phyloP scores from a whole-genome alignment of 306 rosid species.

The Ceratonia siliqua region DNA sequence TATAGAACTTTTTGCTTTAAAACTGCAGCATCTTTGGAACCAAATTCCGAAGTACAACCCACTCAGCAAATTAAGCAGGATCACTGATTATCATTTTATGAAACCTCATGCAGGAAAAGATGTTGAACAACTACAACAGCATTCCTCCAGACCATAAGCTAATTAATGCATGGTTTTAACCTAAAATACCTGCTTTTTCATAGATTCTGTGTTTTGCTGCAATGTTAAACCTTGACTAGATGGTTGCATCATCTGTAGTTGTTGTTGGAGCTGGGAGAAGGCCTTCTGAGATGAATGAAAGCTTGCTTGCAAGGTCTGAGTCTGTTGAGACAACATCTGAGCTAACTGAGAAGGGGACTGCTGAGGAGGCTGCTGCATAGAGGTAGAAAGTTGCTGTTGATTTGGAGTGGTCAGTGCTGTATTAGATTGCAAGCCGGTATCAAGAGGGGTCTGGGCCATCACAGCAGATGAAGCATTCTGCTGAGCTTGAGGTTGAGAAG shows the following conservation, averaged over 20 bases:
- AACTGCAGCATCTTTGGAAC: conserved; percentile 12
- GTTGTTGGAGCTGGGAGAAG: conserved; percentile 92
- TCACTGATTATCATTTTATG: not conserved
- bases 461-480: conserved; percentile 53
- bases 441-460: conserved; percentile 49
- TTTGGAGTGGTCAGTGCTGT: conserved; percentile 41
- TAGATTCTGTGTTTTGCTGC: conserved; percentile 67
- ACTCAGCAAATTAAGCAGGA: conserved; percentile 3
- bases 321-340: conserved; percentile 91
- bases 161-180: not conserved
- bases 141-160: not conserved
- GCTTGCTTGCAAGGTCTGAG: conserved; percentile 88
- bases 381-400: conserved; percentile 55
- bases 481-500: conserved; percentile 68
- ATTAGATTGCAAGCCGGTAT: conserved; percentile 50
- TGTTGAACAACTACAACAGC: not conserved
- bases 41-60: not conserved
- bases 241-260: conserved; percentile 85
- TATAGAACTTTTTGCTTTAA: not conserved
- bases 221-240: conserved; percentile 59
- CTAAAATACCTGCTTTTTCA: conserved; percentile 66
- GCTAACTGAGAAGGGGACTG: conserved; percentile 87
- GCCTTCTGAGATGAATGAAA: conserved; percentile 95
- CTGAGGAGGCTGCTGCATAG: conserved; percentile 57
- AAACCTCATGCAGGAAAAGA: conserved; percentile 13